Evolutionary conservation across 139 green algal species (phyloP), one percentile per base, ranked within the genome.

Genomic region (Desmodesmus armatus): DNA sequence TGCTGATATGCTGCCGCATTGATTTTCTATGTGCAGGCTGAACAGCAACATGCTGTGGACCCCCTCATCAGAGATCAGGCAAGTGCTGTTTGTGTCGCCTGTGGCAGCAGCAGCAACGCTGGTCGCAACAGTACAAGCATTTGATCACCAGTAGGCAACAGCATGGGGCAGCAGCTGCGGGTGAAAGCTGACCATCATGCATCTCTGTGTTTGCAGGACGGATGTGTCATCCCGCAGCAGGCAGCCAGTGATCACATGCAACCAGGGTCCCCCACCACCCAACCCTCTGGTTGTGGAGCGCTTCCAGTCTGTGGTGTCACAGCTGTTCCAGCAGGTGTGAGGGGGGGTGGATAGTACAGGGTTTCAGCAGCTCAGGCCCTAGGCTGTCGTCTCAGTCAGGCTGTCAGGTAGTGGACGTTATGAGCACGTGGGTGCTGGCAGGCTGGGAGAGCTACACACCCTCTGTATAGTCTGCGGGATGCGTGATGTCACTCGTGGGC

Each of bases 261-360:
- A 78, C 77, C 90, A 91, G 87, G 90, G 88, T 11, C 87, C 90
- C 0, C 88, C 88, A 2, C 88, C 90, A 19, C 96, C 96, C 37
- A 98, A 94, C 89, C 96, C 96, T 1, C 88, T 98, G 49, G 94
- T 99, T 6, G 91, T 98, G 55, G 98, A 99, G 89, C 92, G 98
- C 23, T 99, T 99, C 87, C 97, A 99, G 88, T 90, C 93, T 70
- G 97, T 99, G 51, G 95, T 99, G 55, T 98, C 93, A 19, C 96
- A 99, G 90, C 93, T 99, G 21, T 99, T 99, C 88, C 93, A 98
- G 91, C 94, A 99, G 93, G 96, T 97, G 60, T 2, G 85, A n/a
- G n/a, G 6, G 43, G n/a, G n/a, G n/a, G n/a, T n/a, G n/a, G n/a
- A n/a, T n/a, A n/a, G n/a, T n/a, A n/a, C n/a, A n/a, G n/a, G n/a